Base-by-base conservation (phyloP, 441 rosid genomes). In the Pelargonium myrrhifolium region DNA sequence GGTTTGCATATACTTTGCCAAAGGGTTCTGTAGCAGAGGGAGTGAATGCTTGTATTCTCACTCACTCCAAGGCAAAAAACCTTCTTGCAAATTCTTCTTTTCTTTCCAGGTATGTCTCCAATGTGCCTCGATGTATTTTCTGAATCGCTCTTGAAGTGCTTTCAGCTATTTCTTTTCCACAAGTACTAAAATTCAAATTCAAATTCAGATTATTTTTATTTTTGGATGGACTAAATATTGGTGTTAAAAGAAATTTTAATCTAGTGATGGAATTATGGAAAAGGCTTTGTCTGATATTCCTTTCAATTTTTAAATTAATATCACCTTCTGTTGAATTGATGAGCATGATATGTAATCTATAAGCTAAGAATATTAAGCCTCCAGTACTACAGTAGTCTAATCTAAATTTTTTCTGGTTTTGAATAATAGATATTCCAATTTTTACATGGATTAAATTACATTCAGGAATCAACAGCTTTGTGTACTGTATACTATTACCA, bases 1-100 rank as follows among this genome's bases (percentile, higher is more conserved):
- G 66, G 51, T 74, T 31, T 92, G 98, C 76, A 79, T 85, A 21
- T 88, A 78, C 81, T 92, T 92, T 71, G 49, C 72, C 62, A 88
- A 78, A 24, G 98, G 98, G 75, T 64, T 53, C 72, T 92, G 98
- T 86, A 88, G 68, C 78, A 82, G 81, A 73, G 97, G 98, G 73
- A 79, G 73, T 71, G 74, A 72, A 12, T 92, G 98, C 79, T 35
- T 65, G 18, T 92, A 79, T 81, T 83, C 96, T 74, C 98, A 92
- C 80, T 81, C 86, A 49, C 73, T 80, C 73, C 77, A 82, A 73
- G 89, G 85, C 40, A 79, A 78, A 79, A 79, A 77, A 72, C 84
- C 92, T 61, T 60, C 82, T 3, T 90, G 98, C 90, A 88, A 74
- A 71, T 92, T 77, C 77, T 81, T 87, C 76, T 74, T 81, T 72